These are phyloP conservation scores for Hibiscus tridactylites DNA, from an alignment of 345 rosid species.

Conservation along the genomic window DNA sequence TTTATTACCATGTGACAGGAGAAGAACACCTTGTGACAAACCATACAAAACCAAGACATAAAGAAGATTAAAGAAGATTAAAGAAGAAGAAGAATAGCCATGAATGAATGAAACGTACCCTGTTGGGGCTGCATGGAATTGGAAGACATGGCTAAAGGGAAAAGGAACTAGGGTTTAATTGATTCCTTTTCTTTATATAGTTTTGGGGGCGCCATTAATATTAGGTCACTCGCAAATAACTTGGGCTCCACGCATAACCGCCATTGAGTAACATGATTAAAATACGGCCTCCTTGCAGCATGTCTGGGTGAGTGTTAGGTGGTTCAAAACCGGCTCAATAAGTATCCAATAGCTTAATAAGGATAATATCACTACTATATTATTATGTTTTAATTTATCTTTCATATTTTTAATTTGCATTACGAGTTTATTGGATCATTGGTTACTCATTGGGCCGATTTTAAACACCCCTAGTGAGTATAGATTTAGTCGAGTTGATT, in stretches of 20 bases:
- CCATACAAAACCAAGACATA: background rate
- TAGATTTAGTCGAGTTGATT: no score
- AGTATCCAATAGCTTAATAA: no score
- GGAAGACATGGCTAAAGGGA: background rate
- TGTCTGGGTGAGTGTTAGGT: no score
- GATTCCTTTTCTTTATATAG: conserved; percentile 5
- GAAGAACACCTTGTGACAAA: background rate
- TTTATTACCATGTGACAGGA: conserved; percentile 40
- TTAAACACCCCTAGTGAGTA: no score
- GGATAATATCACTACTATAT: no score
- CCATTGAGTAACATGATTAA: background rate
- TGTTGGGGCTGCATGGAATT: conserved; percentile 17
- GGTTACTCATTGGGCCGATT: no score
- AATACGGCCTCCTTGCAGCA: no score
- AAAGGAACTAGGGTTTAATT: conserved; percentile 3
- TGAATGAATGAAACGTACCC: conserved; percentile 13
- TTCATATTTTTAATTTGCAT: no score
- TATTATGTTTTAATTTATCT: no score
- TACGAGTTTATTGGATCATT: no score
- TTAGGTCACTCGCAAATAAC: conserved; percentile 18
- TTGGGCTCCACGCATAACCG: background rate
- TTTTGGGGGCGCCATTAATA: conserved; percentile 1
- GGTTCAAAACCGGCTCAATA: no score
- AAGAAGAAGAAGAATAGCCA: background rate
- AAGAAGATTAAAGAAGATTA: background rate